Percentiles rank a stretch among this genome's conserved stretches.
These are phyloP conservation scores for Leccinum pachyderme DNA, from an alignment of 1,284 basidiomycete genomes.

Conservation along the genomic window DNA sequence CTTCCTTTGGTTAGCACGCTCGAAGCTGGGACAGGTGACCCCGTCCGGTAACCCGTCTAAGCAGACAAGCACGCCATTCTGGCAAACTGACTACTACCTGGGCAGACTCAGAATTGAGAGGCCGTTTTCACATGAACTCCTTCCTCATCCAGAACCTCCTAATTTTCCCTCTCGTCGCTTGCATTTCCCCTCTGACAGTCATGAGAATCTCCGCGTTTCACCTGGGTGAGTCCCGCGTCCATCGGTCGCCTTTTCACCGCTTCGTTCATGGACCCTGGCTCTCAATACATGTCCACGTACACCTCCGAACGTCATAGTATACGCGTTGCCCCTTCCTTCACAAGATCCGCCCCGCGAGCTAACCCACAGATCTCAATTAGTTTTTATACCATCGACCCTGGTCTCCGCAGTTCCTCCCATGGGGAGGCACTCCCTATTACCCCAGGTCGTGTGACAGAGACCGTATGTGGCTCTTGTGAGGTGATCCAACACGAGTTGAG, in stretches of 20 bases:
- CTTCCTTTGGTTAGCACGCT: background rate
- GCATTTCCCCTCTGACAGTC: conserved; percentile 4
- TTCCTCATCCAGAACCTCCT: conserved; percentile 13
- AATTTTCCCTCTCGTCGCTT: conserved; percentile 7
- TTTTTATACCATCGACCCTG: conserved; percentile 5
- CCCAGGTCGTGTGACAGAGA: conserved; percentile 29
- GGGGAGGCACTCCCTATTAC: conserved; percentile 27
- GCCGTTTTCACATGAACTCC: conserved; percentile 12
- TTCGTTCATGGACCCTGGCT: conserved; percentile 10
- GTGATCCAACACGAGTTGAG: background rate
- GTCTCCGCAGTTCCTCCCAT: conserved; percentile 24
- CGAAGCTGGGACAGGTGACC: background rate
- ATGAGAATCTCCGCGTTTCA: conserved; percentile 18
- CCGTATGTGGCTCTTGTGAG: conserved; percentile 7
- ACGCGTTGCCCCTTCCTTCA: conserved; percentile 19
- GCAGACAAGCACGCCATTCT: background rate
- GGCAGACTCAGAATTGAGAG: background rate
- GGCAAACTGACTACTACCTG: background rate
- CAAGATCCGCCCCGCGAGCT: conserved; percentile 25
- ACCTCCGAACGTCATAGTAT: conserved; percentile 17
- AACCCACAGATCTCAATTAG: conserved; percentile 16
- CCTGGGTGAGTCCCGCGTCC: conserved; percentile 5
- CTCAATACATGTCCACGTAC: background rate
- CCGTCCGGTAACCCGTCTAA: background rate
- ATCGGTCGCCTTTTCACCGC: conserved; percentile 15